Evolutionary conservation across 2,329 filamentous ascomycete genomes (phyloP).

Genomic region (Trichoderma sp.): DNA sequence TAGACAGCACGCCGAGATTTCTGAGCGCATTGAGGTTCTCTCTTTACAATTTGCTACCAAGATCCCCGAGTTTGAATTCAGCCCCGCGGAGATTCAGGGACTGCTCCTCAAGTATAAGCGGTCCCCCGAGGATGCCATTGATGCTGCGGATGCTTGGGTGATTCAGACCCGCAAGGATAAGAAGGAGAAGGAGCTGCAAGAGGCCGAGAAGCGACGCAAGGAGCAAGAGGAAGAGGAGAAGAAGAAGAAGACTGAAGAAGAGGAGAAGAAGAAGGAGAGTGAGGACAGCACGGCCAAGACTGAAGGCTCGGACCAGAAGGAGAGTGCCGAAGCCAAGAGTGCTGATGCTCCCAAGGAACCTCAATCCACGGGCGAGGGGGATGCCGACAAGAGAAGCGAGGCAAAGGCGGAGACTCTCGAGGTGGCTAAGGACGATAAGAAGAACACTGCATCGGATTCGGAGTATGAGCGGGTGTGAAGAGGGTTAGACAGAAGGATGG

Average conservation of each 20-base stretch:
- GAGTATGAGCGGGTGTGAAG: conserved; percentile 31
- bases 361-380: background rate
- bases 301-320: conserved; percentile 27
- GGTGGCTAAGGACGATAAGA: conserved; percentile 27
- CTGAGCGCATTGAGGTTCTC: conserved; percentile 44
- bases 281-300: conserved; percentile 24
- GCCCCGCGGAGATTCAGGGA: conserved; percentile 60
- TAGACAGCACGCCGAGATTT: conserved; percentile 35
- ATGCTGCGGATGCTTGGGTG: conserved; percentile 49
- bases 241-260: conserved; percentile 32
- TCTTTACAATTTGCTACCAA: conserved; percentile 48
- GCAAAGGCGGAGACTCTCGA: conserved; percentile 19
- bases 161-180: conserved; percentile 49
- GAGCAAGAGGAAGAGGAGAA: conserved; percentile 33
- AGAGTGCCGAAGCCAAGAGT: background rate
- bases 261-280: conserved; percentile 32
- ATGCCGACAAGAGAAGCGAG: background rate
- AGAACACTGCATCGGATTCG: conserved; percentile 31
- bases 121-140: conserved; percentile 48
- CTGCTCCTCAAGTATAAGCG: conserved; percentile 57
- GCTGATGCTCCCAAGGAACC: conserved; percentile 5
- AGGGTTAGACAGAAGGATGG: background rate
- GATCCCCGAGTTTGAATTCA: conserved; percentile 57
- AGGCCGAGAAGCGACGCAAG: conserved; percentile 42
- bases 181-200: conserved; percentile 44